These are phyloP conservation scores for Musa acuminata DNA, from an alignment of 176 grass and related monocot genomes.

Conservation along the genomic window DNA sequence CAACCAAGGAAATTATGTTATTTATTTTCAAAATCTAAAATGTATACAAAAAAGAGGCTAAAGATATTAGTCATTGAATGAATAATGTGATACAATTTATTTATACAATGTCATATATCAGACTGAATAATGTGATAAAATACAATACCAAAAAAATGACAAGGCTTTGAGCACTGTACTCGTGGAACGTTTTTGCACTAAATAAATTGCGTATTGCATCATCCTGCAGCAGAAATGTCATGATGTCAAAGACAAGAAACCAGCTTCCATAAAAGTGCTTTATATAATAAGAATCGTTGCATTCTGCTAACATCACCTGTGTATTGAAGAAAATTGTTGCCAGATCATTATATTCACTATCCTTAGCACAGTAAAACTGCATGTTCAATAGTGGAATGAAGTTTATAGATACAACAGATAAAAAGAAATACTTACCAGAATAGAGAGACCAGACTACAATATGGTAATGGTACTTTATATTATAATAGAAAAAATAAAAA, in stretches of 20 bases:
- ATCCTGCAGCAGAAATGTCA: constrained; percentile 50
- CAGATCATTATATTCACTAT: constrained; percentile 97
- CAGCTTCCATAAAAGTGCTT: background rate
- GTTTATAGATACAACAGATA: constrained; percentile 6
- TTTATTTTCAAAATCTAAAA: too few relatives aligned
- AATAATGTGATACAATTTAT: background rate
- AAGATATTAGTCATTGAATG: too few relatives aligned
- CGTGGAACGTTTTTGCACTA: constrained; percentile 99
- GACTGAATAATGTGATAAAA: constrained; percentile 10
- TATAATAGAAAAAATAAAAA: constrained; percentile 14
- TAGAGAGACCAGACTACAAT: background rate
- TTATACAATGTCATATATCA: background rate
- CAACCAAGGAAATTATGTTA: background rate
- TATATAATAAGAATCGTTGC: background rate
- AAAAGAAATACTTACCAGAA: background rate
- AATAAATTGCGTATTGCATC: constrained; percentile 98
- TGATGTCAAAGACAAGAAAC: constrained; percentile 13
- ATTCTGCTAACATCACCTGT: constrained; percentile 43
- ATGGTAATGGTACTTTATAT: background rate
- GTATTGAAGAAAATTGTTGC: constrained; percentile 99
- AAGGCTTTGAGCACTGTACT: constrained; percentile 97
- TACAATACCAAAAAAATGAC: constrained; percentile 79
- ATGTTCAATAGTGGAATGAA: constrained; percentile 13
- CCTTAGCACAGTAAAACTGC: constrained; percentile 94
- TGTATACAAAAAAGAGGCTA: too few relatives aligned